These are phyloP conservation scores for Colletotrichum paranaense DNA, from an alignment of 2,329 filamentous ascomycete species.

Conservation along the genomic window DNA sequence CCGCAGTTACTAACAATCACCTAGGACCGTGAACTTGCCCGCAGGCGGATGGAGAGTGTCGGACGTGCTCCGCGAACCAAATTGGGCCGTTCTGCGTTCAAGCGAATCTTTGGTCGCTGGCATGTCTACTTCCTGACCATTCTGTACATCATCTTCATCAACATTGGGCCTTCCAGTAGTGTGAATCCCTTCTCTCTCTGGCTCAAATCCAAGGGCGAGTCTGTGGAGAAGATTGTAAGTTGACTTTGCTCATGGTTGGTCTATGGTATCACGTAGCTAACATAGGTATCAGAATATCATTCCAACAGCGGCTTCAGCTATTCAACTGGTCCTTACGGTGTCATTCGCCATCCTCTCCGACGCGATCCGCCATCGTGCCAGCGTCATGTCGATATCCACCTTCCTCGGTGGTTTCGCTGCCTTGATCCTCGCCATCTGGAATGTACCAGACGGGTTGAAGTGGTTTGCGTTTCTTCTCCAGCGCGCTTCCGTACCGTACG, in stretches of 20 bases:
- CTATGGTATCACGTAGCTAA: no score
- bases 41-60: conserved; percentile 46
- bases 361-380: conserved; percentile 25
- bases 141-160: conserved; percentile 59
- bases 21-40: conserved; percentile 19
- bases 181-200: conserved; percentile 51
- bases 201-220: conserved; percentile 54
- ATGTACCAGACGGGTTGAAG: conserved; percentile 63
- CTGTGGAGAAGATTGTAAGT: conserved; percentile 63
- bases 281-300: conserved; percentile 22
- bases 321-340: conserved; percentile 28
- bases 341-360: conserved; percentile 30
- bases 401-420: conserved; percentile 27
- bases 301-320: conserved; percentile 25
- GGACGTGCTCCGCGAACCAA: conserved; percentile 62
- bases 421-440: conserved; percentile 63
- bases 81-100: conserved; percentile 52
- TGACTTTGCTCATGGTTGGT: conserved; percentile 43
- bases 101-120: conserved; percentile 41
- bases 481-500: conserved; percentile 28
- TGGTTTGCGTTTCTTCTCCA: conserved; percentile 63
- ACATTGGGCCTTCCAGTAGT: conserved; percentile 54
- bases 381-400: conserved; percentile 31
- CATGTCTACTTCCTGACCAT: conserved; percentile 50
- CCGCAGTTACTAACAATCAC: neutral